A percentile compares a stretch with the other conserved stretches of the same genome.
phyloP scores from a whole-genome alignment of 768 basidiomycete genomes.

The Phaeotremella skinneri region DNA sequence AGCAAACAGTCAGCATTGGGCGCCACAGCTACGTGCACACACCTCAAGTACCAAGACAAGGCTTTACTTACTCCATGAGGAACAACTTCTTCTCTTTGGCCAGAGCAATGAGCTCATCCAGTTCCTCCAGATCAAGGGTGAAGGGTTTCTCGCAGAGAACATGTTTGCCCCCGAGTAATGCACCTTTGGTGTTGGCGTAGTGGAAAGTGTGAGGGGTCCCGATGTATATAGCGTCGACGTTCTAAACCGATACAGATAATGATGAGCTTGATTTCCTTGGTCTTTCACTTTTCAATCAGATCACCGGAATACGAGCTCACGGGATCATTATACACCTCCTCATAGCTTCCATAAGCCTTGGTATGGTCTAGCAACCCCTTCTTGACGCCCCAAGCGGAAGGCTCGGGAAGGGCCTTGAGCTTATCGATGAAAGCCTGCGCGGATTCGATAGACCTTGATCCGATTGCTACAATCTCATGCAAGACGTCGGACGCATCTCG shows the following conservation, averaged over 20 bases:
- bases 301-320: constrained; percentile 53
- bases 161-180: constrained; percentile 75
- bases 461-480: constrained; percentile 60
- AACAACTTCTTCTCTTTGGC: constrained; percentile 78
- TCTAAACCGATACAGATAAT: constrained; percentile 51
- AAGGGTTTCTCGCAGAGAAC: constrained; percentile 88
- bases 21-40: not conserved
- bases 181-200: constrained; percentile 71
- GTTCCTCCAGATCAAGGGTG: constrained; percentile 71
- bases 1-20: constrained; percentile 7
- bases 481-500: constrained; percentile 45
- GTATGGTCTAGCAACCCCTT: constrained; percentile 53
- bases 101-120: constrained; percentile 67
- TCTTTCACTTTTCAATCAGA: not conserved
- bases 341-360: constrained; percentile 71
- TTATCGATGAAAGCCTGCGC: constrained; percentile 67
- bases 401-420: constrained; percentile 54
- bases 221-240: constrained; percentile 75
- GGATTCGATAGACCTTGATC: constrained; percentile 67
- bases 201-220: constrained; percentile 84
- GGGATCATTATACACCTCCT: constrained; percentile 68
- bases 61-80: constrained; percentile 91
- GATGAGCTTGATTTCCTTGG: not conserved
- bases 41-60: constrained; percentile 56
- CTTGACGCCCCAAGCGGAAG: constrained; percentile 28